These are phyloP conservation scores for Solanum gandarillasii DNA, from an alignment of 257 asterid genomes.

Conservation along the genomic window DNA sequence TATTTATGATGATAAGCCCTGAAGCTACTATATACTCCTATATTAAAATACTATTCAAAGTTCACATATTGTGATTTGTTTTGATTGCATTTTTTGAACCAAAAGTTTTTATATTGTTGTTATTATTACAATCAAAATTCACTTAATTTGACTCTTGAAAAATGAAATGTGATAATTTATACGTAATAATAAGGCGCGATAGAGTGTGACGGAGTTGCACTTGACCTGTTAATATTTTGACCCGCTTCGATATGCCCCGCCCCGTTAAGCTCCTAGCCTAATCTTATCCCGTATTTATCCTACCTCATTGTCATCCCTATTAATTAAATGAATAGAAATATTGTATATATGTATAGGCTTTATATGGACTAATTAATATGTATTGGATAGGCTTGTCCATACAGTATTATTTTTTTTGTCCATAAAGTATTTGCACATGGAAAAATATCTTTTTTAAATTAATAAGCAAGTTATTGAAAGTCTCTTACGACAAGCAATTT, in stretches of 20 bases:
- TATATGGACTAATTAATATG: neutral
- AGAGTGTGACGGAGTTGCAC: neutral
- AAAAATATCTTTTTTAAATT: neutral
- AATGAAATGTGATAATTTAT: neutral
- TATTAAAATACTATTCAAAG: too few species aligned
- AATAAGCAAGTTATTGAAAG: neutral
- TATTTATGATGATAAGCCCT: too few species aligned
- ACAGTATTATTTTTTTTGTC: neutral
- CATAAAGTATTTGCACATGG: neutral
- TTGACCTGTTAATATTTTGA: neutral
- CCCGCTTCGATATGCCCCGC: too few species aligned
- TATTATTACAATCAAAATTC: too few species aligned
- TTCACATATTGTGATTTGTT: too few species aligned
- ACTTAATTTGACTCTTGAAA: too few species aligned
- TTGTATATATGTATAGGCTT: neutral
- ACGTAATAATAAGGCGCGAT: neutral
- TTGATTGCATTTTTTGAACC: too few species aligned
- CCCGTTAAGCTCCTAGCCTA: accelerated
- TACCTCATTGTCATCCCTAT: neutral
- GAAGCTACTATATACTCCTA: too few species aligned
- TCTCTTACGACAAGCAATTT: neutral
- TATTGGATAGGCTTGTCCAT: neutral
- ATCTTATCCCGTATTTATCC: too few species aligned
- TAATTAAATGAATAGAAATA: neutral
- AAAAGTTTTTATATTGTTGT: too few species aligned